Conservation (phyloP, 2,329 filamentous ascomycete genomes). For the Aspergillus amoenus region DNA sequence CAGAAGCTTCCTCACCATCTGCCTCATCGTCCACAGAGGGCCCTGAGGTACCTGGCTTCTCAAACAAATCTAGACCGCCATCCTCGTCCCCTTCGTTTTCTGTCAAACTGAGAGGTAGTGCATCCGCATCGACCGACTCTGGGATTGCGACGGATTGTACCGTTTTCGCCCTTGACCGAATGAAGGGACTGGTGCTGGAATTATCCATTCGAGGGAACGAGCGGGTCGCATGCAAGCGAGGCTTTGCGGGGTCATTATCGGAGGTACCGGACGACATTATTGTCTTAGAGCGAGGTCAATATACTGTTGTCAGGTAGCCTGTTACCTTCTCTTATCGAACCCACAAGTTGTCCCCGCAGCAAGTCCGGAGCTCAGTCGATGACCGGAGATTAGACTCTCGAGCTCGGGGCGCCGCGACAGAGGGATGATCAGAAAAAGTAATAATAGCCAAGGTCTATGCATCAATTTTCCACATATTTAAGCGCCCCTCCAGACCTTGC, state of each 20-base stretch:
- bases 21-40: constrained; percentile 28
- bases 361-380: constrained; percentile 2
- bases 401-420: not conserved
- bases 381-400: not conserved
- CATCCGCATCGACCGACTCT: constrained; percentile 26
- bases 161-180: constrained; percentile 26
- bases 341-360: constrained; percentile 9
- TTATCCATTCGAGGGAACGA: constrained; percentile 36
- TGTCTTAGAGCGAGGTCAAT: not conserved
- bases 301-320: not conserved
- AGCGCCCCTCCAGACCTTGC: not conserved
- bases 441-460: not conserved
- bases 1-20: constrained; percentile 34
- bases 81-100: constrained; percentile 25
- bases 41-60: constrained; percentile 40
- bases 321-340: not conserved
- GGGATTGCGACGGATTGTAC: constrained; percentile 24
- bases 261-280: constrained; percentile 30
- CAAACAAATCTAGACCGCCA: constrained; percentile 43
- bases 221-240: constrained; percentile 27
- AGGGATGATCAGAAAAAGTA: not conserved
- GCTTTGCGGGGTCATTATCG: constrained; percentile 24
- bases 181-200: constrained; percentile 22
- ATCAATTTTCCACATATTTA: not conserved
- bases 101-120: constrained; percentile 22